Conservation (phyloP, 495 filamentous ascomycete genomes). For the Penicillium antarcticum region DNA sequence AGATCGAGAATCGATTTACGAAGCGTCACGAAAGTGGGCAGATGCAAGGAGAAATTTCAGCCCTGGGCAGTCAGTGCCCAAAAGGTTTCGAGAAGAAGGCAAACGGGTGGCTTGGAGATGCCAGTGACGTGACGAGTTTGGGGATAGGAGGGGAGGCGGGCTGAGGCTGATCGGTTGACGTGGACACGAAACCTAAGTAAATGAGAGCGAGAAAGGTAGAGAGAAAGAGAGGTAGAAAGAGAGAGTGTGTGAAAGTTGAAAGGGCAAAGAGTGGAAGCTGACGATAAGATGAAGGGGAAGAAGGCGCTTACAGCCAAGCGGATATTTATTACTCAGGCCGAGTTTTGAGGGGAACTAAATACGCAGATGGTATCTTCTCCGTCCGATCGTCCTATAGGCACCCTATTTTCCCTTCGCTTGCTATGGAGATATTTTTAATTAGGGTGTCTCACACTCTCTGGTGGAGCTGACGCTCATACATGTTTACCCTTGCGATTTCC, state of each 20-base stretch:
- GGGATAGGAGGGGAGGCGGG: slow-evolving; percentile 18
- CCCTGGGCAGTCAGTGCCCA: slow-evolving; percentile 14
- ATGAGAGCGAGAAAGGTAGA: slow-evolving; percentile 7
- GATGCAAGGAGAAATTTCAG: slow-evolving; percentile 11
- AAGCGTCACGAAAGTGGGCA: slow-evolving; percentile 14
- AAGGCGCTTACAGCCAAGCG: slow-evolving; percentile 7
- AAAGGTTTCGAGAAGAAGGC: slow-evolving; percentile 8
- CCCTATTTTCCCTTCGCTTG: neutral
- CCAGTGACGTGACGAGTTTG: slow-evolving; percentile 18
- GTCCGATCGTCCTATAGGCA: slow-evolving; percentile 7
- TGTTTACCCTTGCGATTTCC: neutral
- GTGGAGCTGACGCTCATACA: slow-evolving; percentile 8
- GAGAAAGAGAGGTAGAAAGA: slow-evolving; percentile 8
- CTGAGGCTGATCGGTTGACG: slow-evolving; percentile 11
- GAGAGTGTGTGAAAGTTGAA: slow-evolving; percentile 4
- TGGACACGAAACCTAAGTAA: slow-evolving; percentile 2
- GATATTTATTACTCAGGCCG: slow-evolving; percentile 6
- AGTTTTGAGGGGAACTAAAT: slow-evolving; percentile 2
- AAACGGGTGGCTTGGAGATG: slow-evolving; percentile 17
- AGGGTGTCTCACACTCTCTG: slow-evolving; percentile 20
- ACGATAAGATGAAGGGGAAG: slow-evolving; percentile 10
- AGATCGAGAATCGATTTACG: slow-evolving; percentile 8
- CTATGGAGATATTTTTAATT: slow-evolving; percentile 23
- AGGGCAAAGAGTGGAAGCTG: slow-evolving; percentile 8
- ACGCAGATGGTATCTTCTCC: slow-evolving; percentile 5